A percentile compares a stretch with the other conserved stretches of the same genome.
Conservation (phyloP, 2,329 filamentous ascomycete genomes). For the Pseudofabraea citricarpa region DNA sequence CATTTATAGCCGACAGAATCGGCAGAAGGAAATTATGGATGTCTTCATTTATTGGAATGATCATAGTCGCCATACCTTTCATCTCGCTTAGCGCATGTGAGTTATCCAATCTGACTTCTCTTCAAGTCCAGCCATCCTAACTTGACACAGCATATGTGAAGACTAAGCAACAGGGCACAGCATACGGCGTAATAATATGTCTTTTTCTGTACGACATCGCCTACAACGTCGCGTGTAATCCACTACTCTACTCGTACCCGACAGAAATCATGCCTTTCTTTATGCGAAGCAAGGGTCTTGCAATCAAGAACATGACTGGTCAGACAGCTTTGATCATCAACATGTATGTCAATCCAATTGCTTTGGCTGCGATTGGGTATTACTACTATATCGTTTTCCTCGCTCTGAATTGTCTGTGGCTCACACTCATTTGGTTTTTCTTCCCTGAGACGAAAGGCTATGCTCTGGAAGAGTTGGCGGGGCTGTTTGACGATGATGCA, state of each 20-base stretch:
- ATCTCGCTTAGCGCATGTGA: background rate
- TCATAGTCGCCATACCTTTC: slow-evolving; percentile 2
- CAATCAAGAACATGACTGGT: background rate
- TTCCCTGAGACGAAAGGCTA: slow-evolving; percentile 9
- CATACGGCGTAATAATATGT: background rate
- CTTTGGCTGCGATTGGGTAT: background rate
- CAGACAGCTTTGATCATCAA: background rate
- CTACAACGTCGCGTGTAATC: slow-evolving; percentile 1
- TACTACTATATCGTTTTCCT: slow-evolving; percentile 14
- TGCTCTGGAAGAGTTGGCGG: slow-evolving; percentile 3
- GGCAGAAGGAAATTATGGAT: slow-evolving; percentile 10
- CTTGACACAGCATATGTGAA: background rate
- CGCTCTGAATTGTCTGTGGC: slow-evolving; percentile 10
- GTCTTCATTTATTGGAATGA: slow-evolving; percentile 9
- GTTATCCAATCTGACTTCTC: background rate
- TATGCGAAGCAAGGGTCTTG: slow-evolving; percentile 50
- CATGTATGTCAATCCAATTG: slow-evolving; percentile 2
- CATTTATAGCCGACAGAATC: slow-evolving; percentile 5
- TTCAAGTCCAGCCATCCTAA: background rate
- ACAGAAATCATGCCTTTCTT: slow-evolving; percentile 63
- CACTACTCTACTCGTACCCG: slow-evolving; percentile 40
- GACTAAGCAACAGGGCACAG: background rate
- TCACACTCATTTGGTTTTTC: slow-evolving; percentile 11
- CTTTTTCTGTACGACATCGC: slow-evolving; percentile 1
- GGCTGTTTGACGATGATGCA: slow-evolving; percentile 1